A percentile compares a stretch with the other conserved stretches of the same genome.
Conservation (phyloP, 805 yeast genomes). For the Saccharomycopsis oosterbeekiorum region DNA sequence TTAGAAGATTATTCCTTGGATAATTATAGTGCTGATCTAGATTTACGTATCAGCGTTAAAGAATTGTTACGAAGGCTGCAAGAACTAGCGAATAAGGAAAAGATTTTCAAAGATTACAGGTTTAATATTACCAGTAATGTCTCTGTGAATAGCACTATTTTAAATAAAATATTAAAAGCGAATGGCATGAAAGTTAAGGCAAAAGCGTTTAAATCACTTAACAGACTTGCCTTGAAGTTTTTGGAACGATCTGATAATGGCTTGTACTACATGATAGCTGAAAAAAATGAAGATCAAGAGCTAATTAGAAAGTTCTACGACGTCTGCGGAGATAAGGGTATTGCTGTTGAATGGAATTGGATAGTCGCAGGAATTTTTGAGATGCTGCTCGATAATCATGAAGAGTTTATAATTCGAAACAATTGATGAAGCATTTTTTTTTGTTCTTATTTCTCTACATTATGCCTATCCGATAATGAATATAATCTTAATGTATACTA, state of each 20-base stretch:
- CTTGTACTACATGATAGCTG: constrained; percentile 22
- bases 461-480: too few species aligned
- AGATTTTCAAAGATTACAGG: constrained; percentile 37
- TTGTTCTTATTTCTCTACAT: background rate
- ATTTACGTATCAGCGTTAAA: background rate
- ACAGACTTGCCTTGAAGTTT: constrained; percentile 19
- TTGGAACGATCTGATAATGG: constrained; percentile 17
- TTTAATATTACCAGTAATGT: constrained; percentile 49
- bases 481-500: too few species aligned
- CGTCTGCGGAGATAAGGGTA: constrained; percentile 19
- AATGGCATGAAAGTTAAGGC: constrained; percentile 43
- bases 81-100: constrained; percentile 20
- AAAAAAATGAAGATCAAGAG: constrained; percentile 23
- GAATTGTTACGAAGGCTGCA: background rate
- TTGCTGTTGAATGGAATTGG: constrained; percentile 53
- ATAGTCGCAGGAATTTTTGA: constrained; percentile 46
- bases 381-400: constrained; percentile 23
- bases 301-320: constrained; percentile 25
- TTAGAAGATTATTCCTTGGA: constrained; percentile 6
- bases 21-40: background rate
- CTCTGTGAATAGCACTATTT: constrained; percentile 50
- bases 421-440: background rate
- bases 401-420: constrained; percentile 3
- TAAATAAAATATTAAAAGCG: constrained; percentile 45
- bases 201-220: constrained; percentile 23